Percentiles rank a stretch among this genome's conserved stretches.
Evolutionary conservation across 2,329 filamentous ascomycete genomes (phyloP).

Genomic region (Biscogniauxia mediterranea): DNA sequence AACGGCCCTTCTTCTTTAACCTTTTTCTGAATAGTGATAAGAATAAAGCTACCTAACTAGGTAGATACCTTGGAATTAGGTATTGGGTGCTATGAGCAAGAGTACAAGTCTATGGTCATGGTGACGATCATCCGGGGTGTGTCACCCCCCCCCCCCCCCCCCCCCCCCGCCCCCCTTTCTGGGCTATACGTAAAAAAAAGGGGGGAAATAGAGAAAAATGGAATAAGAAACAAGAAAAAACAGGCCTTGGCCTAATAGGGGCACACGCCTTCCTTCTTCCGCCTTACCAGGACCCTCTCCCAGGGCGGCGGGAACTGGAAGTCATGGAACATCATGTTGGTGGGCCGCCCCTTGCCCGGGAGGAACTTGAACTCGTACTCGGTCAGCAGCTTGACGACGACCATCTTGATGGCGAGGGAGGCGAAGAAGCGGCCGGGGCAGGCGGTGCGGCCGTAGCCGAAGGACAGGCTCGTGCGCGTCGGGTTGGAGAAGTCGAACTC

Average conservation of each 20-base stretch:
- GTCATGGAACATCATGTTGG: constrained; percentile 22
- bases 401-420: constrained; percentile 29
- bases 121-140: no score
- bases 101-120: no score
- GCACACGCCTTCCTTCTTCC: constrained; percentile 1
- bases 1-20: no score
- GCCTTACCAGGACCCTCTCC: constrained; percentile 7
- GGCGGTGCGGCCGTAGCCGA: constrained; percentile 36
- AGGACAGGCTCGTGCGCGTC: constrained; percentile 30
- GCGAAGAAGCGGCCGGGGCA: constrained; percentile 37
- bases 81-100: no score
- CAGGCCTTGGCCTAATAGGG: background rate
- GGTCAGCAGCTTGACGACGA: constrained; percentile 26
- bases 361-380: constrained; percentile 30
- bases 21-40: no score
- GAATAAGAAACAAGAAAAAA: background rate
- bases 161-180: no score
- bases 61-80: no score
- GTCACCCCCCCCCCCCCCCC: no score
- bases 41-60: no score
- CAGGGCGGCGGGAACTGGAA: constrained; percentile 22
- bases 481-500: constrained; percentile 24
- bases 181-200: no score
- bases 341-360: constrained; percentile 18
- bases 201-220: background rate